phyloP scores from a whole-genome alignment of 495 filamentous ascomycete genomes.

The Daldinia caldariorum region DNA sequence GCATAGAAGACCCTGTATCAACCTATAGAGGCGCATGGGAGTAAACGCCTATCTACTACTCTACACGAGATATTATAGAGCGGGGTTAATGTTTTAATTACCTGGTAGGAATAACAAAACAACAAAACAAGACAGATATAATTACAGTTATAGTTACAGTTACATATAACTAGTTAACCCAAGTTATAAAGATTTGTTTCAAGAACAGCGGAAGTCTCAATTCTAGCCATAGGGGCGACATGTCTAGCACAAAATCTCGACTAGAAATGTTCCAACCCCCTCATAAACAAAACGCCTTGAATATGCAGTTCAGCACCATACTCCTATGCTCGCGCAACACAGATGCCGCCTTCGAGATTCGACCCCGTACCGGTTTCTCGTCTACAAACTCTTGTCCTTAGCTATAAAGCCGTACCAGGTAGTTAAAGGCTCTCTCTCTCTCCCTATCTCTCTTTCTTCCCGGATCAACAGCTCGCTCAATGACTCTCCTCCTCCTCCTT shows the following conservation, averaged over 20 bases:
- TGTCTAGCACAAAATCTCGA: neutral
- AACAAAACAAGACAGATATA: neutral
- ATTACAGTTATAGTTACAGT: too few species aligned
- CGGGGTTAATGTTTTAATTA: constrained; percentile 1
- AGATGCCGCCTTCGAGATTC: neutral
- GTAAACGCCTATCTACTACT: constrained; percentile 14
- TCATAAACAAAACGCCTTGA: constrained; percentile 22
- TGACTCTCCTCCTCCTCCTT: neutral
- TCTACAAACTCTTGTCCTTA: neutral
- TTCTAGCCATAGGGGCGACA: constrained; percentile 3
- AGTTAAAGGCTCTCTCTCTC: too few species aligned
- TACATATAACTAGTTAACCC: too few species aligned
- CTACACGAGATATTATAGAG: constrained; percentile 1
- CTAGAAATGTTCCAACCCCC: neutral
- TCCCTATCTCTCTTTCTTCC: neutral
- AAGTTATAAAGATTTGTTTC: neutral
- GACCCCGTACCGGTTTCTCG: neutral
- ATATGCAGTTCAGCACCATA: constrained; percentile 36
- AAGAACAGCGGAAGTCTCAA: neutral
- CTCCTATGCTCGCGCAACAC: constrained; percentile 11
- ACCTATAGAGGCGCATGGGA: constrained; percentile 14
- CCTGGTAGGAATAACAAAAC: too few species aligned
- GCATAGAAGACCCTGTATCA: neutral
- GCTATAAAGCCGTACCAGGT: neutral
- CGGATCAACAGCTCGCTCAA: neutral